Evolutionary conservation across 495 filamentous ascomycete genomes (phyloP), one percentile per base, ranked within the genome.

Genomic region (Aspergillus kassunensis): DNA sequence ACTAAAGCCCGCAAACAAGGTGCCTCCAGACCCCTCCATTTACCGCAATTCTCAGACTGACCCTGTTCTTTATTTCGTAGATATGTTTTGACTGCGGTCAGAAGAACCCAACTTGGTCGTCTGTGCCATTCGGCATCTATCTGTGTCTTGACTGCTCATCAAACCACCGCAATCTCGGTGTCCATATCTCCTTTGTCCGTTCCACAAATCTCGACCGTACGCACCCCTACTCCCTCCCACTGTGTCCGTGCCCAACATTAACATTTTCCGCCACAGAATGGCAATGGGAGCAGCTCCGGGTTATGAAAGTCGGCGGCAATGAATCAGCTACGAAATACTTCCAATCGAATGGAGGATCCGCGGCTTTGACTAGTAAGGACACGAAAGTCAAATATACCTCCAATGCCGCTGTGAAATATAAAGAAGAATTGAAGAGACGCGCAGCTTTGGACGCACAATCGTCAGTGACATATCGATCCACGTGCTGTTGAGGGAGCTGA

Each of bases 271-370:
- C 34, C 44, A 43, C 62, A 98, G 93, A 95, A 75, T 98, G 95
- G 95, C 89, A 96, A 87, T 97, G 93, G 92, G 91, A 97, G 63
- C 91, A 97, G 64, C 81, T 98, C 27, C 87, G 93, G 34, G 70
- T 88, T n/a, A 98, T 98, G 93, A 97, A 97, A 72, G 89, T 96
- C 15, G 93, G 93, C 58, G 93, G 93, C 50, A 98, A 98, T 66
- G 93, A 97, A 70, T 96, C 91, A 25, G 95, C 93, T 20, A 97
- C 91, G 44, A 96, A 96, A 69, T 98, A 88, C 72, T 97, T 97
- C 76, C 91, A 96, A 70, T 84, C 87, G 49, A 90, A 98, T 65
- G 92, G 95, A 49, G 95, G 92, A 31, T 90, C 89, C 27, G 92
- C 91, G 42, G 91, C 91, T 33, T 79, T 98, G 55, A 87, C 89